Percentiles rank a stretch among this genome's conserved stretches.
Evolutionary conservation across 768 basidiomycete genomes (phyloP).

Genomic region (Lactarius sanguifluus): DNA sequence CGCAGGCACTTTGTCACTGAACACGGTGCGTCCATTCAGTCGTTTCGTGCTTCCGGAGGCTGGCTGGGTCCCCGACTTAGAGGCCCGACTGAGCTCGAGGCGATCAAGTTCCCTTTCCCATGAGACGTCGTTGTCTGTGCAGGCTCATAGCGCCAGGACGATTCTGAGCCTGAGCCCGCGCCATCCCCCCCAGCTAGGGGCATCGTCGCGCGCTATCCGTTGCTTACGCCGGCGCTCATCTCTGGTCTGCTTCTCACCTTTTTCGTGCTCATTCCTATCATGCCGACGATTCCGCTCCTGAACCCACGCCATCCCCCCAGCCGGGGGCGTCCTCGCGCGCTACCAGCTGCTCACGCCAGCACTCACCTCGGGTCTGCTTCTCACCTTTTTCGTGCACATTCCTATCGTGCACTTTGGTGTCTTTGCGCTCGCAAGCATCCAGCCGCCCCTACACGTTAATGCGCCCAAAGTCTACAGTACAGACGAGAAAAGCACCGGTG

Average conservation of each 20-base stretch:
- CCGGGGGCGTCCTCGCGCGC: constrained; percentile 63
- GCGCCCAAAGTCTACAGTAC: constrained; percentile 66
- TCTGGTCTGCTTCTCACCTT: constrained; percentile 59
- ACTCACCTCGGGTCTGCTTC: constrained; percentile 62
- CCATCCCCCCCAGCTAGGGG: constrained; percentile 49
- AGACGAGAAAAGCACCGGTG: constrained; percentile 77
- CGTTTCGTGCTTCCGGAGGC: neutral
- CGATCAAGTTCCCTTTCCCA: no score
- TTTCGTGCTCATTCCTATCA: constrained; percentile 61
- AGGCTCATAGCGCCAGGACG: constrained; percentile 51
- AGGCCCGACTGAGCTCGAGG: constrained; percentile 51
- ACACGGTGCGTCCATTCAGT: constrained; percentile 47
- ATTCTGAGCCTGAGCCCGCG: constrained; percentile 30
- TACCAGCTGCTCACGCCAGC: constrained; percentile 80
- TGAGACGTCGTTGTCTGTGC: constrained; percentile 61
- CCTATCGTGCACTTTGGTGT: constrained; percentile 67
- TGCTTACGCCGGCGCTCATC: constrained; percentile 75
- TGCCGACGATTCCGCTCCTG: constrained; percentile 32
- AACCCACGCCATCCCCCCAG: constrained; percentile 37
- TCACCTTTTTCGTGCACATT: constrained; percentile 64
- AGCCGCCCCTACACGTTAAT: constrained; percentile 63
- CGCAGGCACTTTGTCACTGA: constrained; percentile 51
- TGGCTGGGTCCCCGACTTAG: constrained; percentile 35
- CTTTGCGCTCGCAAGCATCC: constrained; percentile 68
- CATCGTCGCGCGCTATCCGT: constrained; percentile 70